Percentiles rank a stretch among this genome's conserved stretches.
Evolutionary conservation across 257 asterid genomes (phyloP).

Genomic region (Nicotiana paniculata): DNA sequence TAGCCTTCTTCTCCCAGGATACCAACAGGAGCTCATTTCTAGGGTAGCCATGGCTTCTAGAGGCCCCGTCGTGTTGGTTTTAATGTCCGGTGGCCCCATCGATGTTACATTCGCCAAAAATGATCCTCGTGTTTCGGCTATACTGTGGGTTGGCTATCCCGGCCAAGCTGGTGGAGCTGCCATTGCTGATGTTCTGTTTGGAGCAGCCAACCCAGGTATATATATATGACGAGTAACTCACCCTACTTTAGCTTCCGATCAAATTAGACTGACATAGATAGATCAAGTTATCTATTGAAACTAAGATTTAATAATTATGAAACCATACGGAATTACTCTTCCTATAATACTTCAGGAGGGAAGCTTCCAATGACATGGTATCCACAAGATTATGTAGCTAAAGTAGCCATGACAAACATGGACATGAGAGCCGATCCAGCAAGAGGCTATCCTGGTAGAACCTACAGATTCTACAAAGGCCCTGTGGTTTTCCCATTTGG

Average conservation of each 20-base stretch:
- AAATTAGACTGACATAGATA: too few relatives aligned
- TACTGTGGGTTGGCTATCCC: slow-evolving; percentile 89
- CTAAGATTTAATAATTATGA: too few relatives aligned
- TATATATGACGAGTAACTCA: too few relatives aligned
- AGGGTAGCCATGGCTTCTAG: slow-evolving; percentile 75
- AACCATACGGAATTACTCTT: too few relatives aligned
- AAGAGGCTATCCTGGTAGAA: slow-evolving; percentile 81
- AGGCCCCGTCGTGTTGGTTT: slow-evolving; percentile 63
- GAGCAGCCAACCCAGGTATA: slow-evolving; percentile 71
- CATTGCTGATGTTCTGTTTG: slow-evolving; percentile 78
- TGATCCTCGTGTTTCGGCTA: slow-evolving; percentile 59
- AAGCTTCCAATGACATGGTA: slow-evolving; percentile 94
- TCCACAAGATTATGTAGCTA: slow-evolving; percentile 56
- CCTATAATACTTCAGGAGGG: slow-evolving; percentile 40
- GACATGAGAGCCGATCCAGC: slow-evolving; percentile 66
- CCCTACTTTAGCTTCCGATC: neutral
- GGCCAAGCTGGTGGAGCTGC: slow-evolving; percentile 94
- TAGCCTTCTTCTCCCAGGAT: slow-evolving; percentile 72
- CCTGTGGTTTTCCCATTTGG: slow-evolving; percentile 78
- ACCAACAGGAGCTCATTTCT: slow-evolving; percentile 72
- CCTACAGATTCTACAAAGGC: slow-evolving; percentile 77
- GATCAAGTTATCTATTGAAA: too few relatives aligned
- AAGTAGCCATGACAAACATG: slow-evolving; percentile 75
- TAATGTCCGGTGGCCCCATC: slow-evolving; percentile 84
- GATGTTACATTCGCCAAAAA: slow-evolving; percentile 74